Evolutionary conservation across 140 eudicot species (phyloP), one percentile per base, ranked within the genome.

Genomic region (Senecio squalidus): DNA sequence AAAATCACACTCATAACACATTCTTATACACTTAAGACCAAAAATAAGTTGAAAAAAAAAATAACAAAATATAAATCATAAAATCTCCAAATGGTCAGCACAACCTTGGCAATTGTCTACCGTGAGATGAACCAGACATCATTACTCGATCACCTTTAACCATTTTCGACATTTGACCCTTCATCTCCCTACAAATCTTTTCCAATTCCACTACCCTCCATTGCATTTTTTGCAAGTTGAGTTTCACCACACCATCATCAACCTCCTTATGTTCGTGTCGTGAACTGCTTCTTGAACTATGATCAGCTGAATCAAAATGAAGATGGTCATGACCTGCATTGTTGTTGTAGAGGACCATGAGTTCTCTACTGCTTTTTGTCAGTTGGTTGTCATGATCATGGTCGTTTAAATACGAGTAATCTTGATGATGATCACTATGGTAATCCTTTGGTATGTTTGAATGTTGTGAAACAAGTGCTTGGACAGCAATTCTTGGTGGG

Each of bases 201-300:
- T 90, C 97, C 87, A 90, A 68, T 30, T 90, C 97, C 55, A 86
- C 81, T 29, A 90, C 97, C 60, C 87, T 78, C 85, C 81, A 80
- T 74, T 86, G 89, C 97, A 90, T 90, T 48, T 55, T 79, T 69
- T 86, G 78, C 29, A 90, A 62, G 69, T 90, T 78, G 17, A 78
- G 23, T 45, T 66, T 86, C 78, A 82, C 64, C 13, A 73, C 73
- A n/a, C 89, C 86, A 26, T 72, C 73, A 9, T 72, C 73, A 40
- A 61, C 43, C 5, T 61, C 70, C 14, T 51, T 45, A 13, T 57
- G 55, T 15, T 72, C 67, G 18, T 54, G 58, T 14, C 55, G 6
- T 4, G 77, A 72, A 48, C 72, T 72, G 27, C 54, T 34, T 55
- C 49, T 41, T n/a, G 45, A 25, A 45, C 55, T 54, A 48, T 39